Evolutionary conservation across 2,329 filamentous ascomycete species (phyloP).

Genomic region (Botrytis aclada): DNA sequence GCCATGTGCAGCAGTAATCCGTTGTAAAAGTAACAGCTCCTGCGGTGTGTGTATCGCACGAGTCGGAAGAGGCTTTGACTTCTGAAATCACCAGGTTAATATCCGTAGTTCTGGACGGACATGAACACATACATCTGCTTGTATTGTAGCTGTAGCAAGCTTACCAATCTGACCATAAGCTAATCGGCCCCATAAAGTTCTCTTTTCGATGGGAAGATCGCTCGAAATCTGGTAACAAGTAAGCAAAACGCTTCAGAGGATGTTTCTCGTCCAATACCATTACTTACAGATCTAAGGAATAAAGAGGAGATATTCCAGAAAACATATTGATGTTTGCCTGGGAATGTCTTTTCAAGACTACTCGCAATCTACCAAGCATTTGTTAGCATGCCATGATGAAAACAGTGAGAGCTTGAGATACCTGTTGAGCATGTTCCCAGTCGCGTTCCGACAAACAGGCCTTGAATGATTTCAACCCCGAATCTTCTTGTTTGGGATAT

Average conservation of each 20-base stretch:
- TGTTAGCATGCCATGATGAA: neutral
- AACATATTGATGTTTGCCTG: constrained; percentile 35
- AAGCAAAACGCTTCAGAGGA: constrained; percentile 15
- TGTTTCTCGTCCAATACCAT: neutral
- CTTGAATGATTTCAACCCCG: constrained; percentile 33
- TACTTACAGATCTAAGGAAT: constrained; percentile 36
- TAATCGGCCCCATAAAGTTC: constrained; percentile 34
- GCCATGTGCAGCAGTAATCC: constrained; percentile 30
- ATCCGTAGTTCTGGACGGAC: constrained; percentile 1
- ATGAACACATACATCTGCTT: constrained; percentile 30
- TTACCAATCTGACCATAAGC: constrained; percentile 35
- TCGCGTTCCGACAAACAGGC: constrained; percentile 36
- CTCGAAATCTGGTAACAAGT: constrained; percentile 27
- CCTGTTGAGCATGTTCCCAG: constrained; percentile 38
- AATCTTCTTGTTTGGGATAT: constrained; percentile 35
- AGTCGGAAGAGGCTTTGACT: constrained; percentile 31
- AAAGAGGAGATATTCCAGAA: constrained; percentile 38
- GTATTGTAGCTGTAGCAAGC: constrained; percentile 35
- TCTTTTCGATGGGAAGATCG: constrained; percentile 32
- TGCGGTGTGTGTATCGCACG: constrained; percentile 38
- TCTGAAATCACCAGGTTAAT: constrained; percentile 22
- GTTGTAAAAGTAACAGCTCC: constrained; percentile 36
- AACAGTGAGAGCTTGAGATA: constrained; percentile 17
- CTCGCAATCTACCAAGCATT: constrained; percentile 34
- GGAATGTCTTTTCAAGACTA: constrained; percentile 37